phyloP scores from a whole-genome alignment of 257 asterid genomes.

The Cordia subcordata region DNA sequence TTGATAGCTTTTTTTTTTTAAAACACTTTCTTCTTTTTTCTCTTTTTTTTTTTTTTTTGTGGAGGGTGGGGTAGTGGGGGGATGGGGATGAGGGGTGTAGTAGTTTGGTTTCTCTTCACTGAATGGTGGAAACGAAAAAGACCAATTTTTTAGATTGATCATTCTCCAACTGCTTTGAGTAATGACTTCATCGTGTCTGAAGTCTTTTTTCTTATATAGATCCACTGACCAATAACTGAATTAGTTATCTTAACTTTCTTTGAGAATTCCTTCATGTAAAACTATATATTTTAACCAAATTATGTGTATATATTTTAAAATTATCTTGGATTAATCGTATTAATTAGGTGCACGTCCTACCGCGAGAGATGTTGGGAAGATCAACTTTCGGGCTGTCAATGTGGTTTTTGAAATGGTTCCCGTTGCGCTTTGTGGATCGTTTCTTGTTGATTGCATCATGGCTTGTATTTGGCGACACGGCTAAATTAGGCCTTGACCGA shows the following conservation, averaged over 20 bases:
- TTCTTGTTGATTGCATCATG: conserved; percentile 41
- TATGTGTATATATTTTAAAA: too few species aligned
- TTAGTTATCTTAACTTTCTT: too few species aligned
- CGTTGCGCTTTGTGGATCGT: conserved; percentile 55
- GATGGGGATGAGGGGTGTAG: too few species aligned
- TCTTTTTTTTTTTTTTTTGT: too few species aligned
- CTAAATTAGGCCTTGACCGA: conserved; percentile 49
- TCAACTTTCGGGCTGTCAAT: conserved; percentile 76
- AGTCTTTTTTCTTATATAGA: neutral
- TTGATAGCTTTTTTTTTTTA: neutral
- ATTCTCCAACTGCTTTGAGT: too few species aligned
- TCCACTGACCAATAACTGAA: too few species aligned
- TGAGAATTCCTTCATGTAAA: too few species aligned
- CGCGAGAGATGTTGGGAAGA: conserved; percentile 69
- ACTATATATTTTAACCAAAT: too few species aligned
- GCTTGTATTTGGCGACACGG: conserved; percentile 55
- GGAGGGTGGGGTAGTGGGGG: too few species aligned
- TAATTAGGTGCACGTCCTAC: conserved; percentile 85
- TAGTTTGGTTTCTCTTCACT: neutral
- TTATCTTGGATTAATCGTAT: neutral
- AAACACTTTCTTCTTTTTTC: too few species aligned
- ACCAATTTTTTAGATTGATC: too few species aligned
- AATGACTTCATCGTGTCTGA: neutral
- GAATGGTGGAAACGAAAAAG: neutral
- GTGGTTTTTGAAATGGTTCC: conserved; percentile 76